A percentile compares a stretch with the other conserved stretches of the same genome.
phyloP scores from a whole-genome alignment of 2,329 filamentous ascomycete genomes.

The Teratosphaeria nubilosa region DNA sequence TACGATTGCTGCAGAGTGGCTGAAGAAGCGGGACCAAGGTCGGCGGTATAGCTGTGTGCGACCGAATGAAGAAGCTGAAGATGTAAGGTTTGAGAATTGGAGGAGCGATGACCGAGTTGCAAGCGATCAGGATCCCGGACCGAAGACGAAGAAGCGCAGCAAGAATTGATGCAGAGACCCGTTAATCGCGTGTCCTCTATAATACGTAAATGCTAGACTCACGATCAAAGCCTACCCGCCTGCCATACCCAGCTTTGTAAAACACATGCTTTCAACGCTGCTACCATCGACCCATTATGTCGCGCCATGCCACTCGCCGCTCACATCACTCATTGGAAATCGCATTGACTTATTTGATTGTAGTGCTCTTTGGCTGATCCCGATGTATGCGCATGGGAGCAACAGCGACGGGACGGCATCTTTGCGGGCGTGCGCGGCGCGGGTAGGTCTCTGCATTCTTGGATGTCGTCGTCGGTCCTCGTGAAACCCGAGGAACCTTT shows the following conservation, averaged over 20 bases:
- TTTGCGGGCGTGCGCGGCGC: background rate
- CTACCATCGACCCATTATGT: background rate
- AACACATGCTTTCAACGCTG: background rate
- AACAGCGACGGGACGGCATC: background rate
- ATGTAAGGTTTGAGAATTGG: background rate
- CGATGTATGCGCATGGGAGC: background rate
- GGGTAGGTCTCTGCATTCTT: background rate
- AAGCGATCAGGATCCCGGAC: background rate
- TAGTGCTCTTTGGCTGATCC: background rate
- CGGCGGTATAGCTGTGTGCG: background rate
- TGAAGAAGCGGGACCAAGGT: constrained; percentile 10
- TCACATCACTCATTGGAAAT: background rate
- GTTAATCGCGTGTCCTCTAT: background rate
- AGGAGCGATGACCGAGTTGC: background rate
- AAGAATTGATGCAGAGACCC: background rate
- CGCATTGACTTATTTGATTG: background rate
- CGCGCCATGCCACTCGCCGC: background rate
- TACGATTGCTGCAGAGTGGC: constrained; percentile 27
- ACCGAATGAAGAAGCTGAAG: background rate
- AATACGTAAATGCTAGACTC: background rate
- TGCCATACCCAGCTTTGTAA: background rate
- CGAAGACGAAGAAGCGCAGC: background rate
- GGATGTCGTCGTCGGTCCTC: background rate
- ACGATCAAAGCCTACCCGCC: background rate
- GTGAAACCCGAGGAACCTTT: constrained; percentile 18